Evolutionary conservation across 768 basidiomycete genomes (phyloP).

Genomic region (Lactifluus subvellereus): DNA sequence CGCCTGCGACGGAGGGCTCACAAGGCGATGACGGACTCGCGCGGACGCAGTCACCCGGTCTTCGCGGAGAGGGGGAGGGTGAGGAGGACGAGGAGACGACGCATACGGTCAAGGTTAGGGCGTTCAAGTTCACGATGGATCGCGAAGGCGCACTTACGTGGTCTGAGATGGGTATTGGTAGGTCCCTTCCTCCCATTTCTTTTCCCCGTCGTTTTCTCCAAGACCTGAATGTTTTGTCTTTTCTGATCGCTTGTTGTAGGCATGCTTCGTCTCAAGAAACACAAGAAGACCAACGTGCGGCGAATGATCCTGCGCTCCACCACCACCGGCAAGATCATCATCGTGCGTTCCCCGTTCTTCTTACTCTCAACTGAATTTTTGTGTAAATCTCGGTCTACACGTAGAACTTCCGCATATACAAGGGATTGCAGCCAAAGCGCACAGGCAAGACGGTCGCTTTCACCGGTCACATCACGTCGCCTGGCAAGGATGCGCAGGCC

Average conservation of each 20-base stretch:
- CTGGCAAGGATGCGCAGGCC: conserved; percentile 34
- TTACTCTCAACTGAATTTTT: background rate
- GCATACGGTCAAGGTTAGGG: conserved; percentile 54
- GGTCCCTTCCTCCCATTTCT: conserved; percentile 25
- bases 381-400: background rate
- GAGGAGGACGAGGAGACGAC: conserved; percentile 75
- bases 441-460: conserved; percentile 54
- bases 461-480: conserved; percentile 55
- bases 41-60: conserved; percentile 23
- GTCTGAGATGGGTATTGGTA: conserved; percentile 65
- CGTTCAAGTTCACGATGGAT: conserved; percentile 51
- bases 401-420: conserved; percentile 71
- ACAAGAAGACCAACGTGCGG: conserved; percentile 54
- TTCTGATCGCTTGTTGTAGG: conserved; percentile 35
- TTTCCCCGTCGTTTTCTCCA: no score
- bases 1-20: conserved; percentile 27
- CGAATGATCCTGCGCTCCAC: conserved; percentile 68
- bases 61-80: conserved; percentile 66
- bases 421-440: conserved; percentile 48
- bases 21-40: conserved; percentile 25
- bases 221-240: no score
- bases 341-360: conserved; percentile 43
- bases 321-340: conserved; percentile 64
- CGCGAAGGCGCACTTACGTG: conserved; percentile 45
- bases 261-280: conserved; percentile 64